These are phyloP conservation scores for Panaeolus cyanescens DNA, from an alignment of 768 basidiomycete genomes.

Conservation along the genomic window DNA sequence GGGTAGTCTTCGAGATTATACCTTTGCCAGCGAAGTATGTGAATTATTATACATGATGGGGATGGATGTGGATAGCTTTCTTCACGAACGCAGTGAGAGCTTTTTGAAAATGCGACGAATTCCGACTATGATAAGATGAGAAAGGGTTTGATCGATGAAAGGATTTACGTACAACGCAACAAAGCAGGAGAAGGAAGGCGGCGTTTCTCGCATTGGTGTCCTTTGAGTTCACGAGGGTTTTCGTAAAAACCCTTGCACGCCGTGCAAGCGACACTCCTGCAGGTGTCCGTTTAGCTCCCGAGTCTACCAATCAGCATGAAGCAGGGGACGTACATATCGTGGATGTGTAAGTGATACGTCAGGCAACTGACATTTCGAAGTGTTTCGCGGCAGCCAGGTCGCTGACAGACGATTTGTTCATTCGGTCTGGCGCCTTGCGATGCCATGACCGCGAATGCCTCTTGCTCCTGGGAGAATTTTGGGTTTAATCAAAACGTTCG, in stretches of 20 bases:
- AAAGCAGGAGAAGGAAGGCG: neutral
- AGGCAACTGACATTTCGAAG: slow-evolving; percentile 44
- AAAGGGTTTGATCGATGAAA: neutral
- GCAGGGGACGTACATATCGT: slow-evolving; percentile 42
- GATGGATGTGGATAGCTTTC: neutral
- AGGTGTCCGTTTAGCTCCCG: slow-evolving; percentile 35
- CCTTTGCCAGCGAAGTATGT: neutral
- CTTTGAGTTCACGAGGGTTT: slow-evolving; percentile 6
- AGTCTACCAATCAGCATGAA: neutral
- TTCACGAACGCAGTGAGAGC: slow-evolving; percentile 1
- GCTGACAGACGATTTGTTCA: slow-evolving; percentile 41
- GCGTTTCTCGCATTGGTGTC: neutral
- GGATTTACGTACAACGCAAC: neutral
- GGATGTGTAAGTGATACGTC: slow-evolving; percentile 57
- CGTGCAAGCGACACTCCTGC: slow-evolving; percentile 1
- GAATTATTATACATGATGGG: neutral
- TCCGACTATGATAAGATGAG: slow-evolving; percentile 4
- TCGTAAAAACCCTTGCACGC: slow-evolving; percentile 4
- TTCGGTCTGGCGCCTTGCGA: slow-evolving; percentile 10
- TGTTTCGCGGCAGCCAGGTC: slow-evolving; percentile 46
- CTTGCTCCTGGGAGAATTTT: slow-evolving; percentile 18
- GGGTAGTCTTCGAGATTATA: neutral
- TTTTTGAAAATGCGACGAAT: slow-evolving; percentile 4
- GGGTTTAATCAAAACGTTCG: neutral
- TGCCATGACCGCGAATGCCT: slow-evolving; percentile 34